A percentile compares a stretch with the other conserved stretches of the same genome.
phyloP scores from a whole-genome alignment of 257 asterid genomes.

The Primulina huaijiensis region DNA sequence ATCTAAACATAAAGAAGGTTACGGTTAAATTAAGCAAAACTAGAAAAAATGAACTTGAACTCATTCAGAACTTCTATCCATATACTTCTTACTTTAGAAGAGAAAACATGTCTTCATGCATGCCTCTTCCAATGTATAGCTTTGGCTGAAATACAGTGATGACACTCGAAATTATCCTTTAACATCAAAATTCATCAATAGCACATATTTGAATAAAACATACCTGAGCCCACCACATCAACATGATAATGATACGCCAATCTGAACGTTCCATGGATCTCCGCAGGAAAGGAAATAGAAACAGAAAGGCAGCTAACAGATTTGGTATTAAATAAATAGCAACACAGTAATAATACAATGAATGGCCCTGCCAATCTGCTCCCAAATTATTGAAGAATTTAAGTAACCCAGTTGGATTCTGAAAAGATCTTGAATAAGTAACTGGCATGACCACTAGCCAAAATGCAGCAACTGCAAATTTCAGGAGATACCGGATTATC shows the following conservation, averaged over 20 bases:
- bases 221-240: constrained; percentile 99
- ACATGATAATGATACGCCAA: constrained; percentile 55
- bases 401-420: constrained; percentile 76
- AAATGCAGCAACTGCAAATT: constrained; percentile 70
- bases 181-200: constrained; percentile 13
- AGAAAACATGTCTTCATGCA: constrained; percentile 92
- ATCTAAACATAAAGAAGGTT: constrained; percentile 45
- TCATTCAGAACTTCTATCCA: constrained; percentile 17
- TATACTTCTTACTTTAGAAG: constrained; percentile 73
- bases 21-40: constrained; percentile 10
- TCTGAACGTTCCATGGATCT: constrained; percentile 82
- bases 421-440: constrained; percentile 71
- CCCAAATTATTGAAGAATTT: constrained; percentile 70
- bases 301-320: constrained; percentile 66
- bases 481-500: constrained; percentile 82
- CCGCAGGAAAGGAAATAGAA: constrained; percentile 75
- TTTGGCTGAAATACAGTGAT: constrained; percentile 61
- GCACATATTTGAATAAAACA: constrained; percentile 23
- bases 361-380: constrained; percentile 59
- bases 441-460: constrained; percentile 92
- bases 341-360: constrained; percentile 70
- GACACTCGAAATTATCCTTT: constrained; percentile 26
- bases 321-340: constrained; percentile 88
- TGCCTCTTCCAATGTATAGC: constrained; percentile 96
- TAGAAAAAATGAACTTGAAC: constrained; percentile 17